A percentile compares a stretch with the other conserved stretches of the same genome.
Evolutionary conservation across 2,329 filamentous ascomycete species (phyloP).

Genomic region (Sporothrix variecibatus): DNA sequence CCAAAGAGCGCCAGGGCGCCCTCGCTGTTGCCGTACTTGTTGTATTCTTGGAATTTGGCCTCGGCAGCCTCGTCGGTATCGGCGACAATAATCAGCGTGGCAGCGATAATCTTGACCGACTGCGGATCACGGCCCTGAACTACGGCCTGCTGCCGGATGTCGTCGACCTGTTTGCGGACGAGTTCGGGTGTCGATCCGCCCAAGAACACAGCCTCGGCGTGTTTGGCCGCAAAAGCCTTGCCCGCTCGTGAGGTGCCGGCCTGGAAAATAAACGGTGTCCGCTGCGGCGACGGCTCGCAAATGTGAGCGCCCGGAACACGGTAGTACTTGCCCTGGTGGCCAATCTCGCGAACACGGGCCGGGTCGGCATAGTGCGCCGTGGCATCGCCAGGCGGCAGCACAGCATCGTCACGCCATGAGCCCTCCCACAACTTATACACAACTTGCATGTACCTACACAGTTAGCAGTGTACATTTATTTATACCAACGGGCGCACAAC

Average conservation of each 20-base stretch:
- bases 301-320: slow-evolving; percentile 35
- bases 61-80: slow-evolving; percentile 32
- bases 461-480: background rate
- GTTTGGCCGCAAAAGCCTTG: slow-evolving; percentile 33
- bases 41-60: slow-evolving; percentile 56
- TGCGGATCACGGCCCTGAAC: slow-evolving; percentile 30
- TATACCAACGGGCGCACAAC: too few relatives aligned
- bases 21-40: slow-evolving; percentile 60
- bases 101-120: slow-evolving; percentile 32
- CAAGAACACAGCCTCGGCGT: slow-evolving; percentile 35
- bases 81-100: slow-evolving; percentile 33
- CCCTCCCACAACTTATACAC: slow-evolving; percentile 32
- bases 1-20: slow-evolving; percentile 71
- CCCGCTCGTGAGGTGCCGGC: slow-evolving; percentile 34
- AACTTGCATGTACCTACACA: slow-evolving; percentile 27
- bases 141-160: slow-evolving; percentile 45
- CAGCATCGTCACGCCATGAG: slow-evolving; percentile 30
- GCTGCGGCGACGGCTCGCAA: slow-evolving; percentile 26
- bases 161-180: slow-evolving; percentile 26
- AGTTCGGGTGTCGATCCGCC: slow-evolving; percentile 29
- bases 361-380: slow-evolving; percentile 26
- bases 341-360: slow-evolving; percentile 26
- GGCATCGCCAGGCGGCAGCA: slow-evolving; percentile 24
- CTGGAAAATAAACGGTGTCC: slow-evolving; percentile 34
- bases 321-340: slow-evolving; percentile 28